phyloP scores from a whole-genome alignment of 257 asterid species.

The Solanum pennellii region DNA sequence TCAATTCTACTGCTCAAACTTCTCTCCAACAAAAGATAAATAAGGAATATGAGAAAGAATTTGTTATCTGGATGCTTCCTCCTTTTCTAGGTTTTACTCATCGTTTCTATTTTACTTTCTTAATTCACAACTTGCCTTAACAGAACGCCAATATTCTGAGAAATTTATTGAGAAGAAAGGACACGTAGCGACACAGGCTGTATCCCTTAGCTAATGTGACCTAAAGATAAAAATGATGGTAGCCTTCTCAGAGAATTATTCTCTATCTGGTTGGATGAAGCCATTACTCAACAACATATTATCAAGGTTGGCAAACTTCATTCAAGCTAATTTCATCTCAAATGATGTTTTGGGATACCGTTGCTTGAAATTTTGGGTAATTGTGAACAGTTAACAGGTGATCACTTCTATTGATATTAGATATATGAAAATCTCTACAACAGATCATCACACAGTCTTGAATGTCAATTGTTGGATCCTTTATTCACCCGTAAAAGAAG shows the following conservation, averaged over 20 bases:
- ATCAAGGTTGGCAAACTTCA: background rate
- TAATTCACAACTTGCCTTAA: background rate
- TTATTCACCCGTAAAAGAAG: background rate
- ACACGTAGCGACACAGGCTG: background rate
- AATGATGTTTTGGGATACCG: background rate
- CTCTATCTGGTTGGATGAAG: background rate
- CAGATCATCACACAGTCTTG: background rate
- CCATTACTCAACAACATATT: background rate
- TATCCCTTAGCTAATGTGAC: background rate
- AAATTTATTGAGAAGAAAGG: background rate
- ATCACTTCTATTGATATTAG: background rate
- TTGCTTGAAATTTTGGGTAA: background rate
- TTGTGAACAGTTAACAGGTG: background rate
- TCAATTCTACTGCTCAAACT: background rate
- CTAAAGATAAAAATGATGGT: background rate
- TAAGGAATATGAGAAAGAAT: background rate
- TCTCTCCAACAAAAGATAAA: background rate
- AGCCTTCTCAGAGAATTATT: background rate
- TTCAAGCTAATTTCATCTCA: background rate
- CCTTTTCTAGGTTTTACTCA: background rate
- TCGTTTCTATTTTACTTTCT: background rate
- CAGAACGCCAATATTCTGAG: background rate
- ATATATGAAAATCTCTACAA: background rate
- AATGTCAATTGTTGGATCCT: background rate
- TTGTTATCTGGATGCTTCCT: background rate